Percentiles rank a stretch among this genome's conserved stretches.
Evolutionary conservation across 176 grass and related monocot genomes (phyloP).

Genomic region (Cenchrus purpureus): DNA sequence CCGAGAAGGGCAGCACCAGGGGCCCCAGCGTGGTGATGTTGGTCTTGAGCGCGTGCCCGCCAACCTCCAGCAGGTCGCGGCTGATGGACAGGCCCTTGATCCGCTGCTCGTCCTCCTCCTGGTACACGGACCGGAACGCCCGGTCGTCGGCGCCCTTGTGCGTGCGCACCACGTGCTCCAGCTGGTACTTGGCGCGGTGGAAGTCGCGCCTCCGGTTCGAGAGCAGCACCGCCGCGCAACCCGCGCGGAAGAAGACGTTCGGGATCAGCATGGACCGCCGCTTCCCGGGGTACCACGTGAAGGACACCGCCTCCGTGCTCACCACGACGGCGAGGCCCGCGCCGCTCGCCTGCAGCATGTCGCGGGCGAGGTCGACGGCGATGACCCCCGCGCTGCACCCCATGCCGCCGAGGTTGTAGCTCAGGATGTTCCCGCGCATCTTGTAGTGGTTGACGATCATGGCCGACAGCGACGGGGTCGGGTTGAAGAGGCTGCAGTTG

Average conservation of each 20-base stretch:
- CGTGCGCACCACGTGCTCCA: constrained; percentile 96
- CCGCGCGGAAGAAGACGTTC: constrained; percentile 89
- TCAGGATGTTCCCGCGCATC: constrained; percentile 96
- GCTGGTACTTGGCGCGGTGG: constrained; percentile 87
- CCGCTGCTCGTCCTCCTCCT: constrained; percentile 97
- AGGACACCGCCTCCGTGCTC: constrained; percentile 89
- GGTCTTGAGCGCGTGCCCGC: constrained; percentile 92
- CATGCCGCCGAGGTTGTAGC: constrained; percentile 99
- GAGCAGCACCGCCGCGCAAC: constrained; percentile 76
- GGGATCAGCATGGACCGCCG: constrained; percentile 95
- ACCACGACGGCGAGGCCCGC: constrained; percentile 78
- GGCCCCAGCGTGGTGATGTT: constrained; percentile 98
- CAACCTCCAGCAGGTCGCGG: constrained; percentile 94
- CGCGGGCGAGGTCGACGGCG: constrained; percentile 78
- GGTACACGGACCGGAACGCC: constrained; percentile 88
- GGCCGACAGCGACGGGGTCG: constrained; percentile 87
- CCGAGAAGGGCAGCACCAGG: constrained; percentile 91
- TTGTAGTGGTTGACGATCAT: constrained; percentile 99
- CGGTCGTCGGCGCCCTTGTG: constrained; percentile 94
- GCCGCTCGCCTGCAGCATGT: constrained; percentile 96
- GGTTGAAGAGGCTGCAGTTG: constrained; percentile 99
- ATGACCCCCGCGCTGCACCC: constrained; percentile 94
- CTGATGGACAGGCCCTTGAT: constrained; percentile 92
- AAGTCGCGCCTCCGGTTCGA: constrained; percentile 89
- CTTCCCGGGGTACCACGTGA: constrained; percentile 90